Conservation (phyloP, 2,329 filamentous ascomycete genomes). For the Aspergillus jensenii region DNA sequence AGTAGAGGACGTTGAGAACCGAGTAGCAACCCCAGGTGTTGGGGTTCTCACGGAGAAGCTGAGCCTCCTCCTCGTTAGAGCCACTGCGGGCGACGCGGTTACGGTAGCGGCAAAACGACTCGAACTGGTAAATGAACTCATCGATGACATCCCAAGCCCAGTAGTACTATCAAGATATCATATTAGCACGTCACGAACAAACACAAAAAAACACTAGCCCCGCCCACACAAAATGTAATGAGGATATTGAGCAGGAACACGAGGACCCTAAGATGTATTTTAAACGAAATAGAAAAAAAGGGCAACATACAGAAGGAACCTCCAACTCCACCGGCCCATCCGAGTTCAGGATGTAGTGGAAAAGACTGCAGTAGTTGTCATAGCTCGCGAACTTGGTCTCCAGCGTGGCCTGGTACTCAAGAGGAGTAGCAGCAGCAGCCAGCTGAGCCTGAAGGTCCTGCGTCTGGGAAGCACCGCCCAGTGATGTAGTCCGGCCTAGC, state of each 20-base stretch:
- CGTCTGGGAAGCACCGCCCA: constrained; percentile 70
- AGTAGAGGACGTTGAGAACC: constrained; percentile 98
- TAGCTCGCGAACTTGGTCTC: constrained; percentile 99
- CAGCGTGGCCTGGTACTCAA: constrained; percentile 93
- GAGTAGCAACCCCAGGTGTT: constrained; percentile 99
- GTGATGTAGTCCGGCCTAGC: constrained; percentile 70
- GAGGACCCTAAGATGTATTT: neutral
- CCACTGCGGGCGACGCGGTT: constrained; percentile 79
- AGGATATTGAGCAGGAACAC: neutral
- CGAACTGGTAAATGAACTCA: constrained; percentile 99
- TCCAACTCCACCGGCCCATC: constrained; percentile 98
- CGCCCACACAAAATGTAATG: constrained; percentile 9
- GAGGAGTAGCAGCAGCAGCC: constrained; percentile 84
- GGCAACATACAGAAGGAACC: constrained; percentile 78
- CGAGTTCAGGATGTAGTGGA: constrained; percentile 99
- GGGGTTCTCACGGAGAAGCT: constrained; percentile 89
- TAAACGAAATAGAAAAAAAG: neutral
- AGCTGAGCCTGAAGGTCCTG: constrained; percentile 94
- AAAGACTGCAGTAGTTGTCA: constrained; percentile 98
- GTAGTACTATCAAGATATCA: constrained; percentile 68
- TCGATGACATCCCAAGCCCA: constrained; percentile 99
- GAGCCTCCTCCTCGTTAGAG: constrained; percentile 88
- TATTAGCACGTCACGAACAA: constrained; percentile 11
- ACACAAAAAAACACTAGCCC: neutral
- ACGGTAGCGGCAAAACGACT: constrained; percentile 97